These are phyloP conservation scores for Aureobasidium pullulans DNA, from an alignment of 2,329 filamentous ascomycete species.

Conservation along the genomic window DNA sequence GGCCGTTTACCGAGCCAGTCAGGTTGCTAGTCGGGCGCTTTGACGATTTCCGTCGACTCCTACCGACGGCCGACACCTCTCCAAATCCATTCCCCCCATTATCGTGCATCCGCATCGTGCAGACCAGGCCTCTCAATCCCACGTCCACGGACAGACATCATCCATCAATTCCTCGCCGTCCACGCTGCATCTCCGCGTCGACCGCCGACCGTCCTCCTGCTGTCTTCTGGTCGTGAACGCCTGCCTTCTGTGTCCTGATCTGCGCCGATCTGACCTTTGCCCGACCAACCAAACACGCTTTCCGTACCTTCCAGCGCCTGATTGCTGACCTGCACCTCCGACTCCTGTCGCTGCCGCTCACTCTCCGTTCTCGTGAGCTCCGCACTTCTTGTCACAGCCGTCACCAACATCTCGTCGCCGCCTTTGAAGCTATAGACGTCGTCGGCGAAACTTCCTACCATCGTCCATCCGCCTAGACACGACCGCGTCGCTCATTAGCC, in stretches of 20 bases:
- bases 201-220: neutral
- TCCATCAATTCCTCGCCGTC: neutral
- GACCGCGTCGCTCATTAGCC: slow-evolving; percentile 2
- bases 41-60: neutral
- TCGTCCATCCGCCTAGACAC: neutral
- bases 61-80: slow-evolving; percentile 4
- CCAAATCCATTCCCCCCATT: slow-evolving; percentile 8
- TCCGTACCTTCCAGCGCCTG: neutral
- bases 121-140: slow-evolving; percentile 1
- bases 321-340: slow-evolving; percentile 11
- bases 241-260: neutral
- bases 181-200: neutral
- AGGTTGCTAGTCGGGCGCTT: neutral
- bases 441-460: neutral
- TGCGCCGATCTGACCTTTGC: slow-evolving; percentile 1
- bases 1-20: slow-evolving; percentile 12
- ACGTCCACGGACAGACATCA: slow-evolving; percentile 5
- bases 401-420: neutral
- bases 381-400: neutral
- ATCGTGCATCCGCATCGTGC: slow-evolving; percentile 6
- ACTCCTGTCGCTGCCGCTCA: slow-evolving; percentile 9
- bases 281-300: slow-evolving; percentile 10
- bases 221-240: neutral
- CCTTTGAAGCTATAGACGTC: neutral
- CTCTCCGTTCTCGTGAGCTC: slow-evolving; percentile 5